Conservation (phyloP, 1,139 yeast species). For the Zygotorulaspora mrakii region DNA sequence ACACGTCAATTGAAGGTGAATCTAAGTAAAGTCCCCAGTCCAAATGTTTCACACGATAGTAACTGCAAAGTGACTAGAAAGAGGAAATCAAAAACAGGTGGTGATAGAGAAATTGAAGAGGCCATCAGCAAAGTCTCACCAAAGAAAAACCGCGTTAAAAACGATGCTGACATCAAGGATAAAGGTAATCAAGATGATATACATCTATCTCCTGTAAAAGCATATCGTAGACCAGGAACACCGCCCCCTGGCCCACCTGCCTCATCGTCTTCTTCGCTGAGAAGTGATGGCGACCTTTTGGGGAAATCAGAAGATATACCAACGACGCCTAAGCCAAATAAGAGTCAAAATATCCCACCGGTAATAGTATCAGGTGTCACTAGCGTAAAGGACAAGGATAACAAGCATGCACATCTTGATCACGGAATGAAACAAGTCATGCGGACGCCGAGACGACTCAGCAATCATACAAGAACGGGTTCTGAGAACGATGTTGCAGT, state of each 20-base stretch:
- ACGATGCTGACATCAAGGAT: background rate
- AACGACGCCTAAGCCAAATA: constrained; percentile 12
- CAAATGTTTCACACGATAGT: constrained; percentile 11
- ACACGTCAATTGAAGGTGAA: constrained; percentile 35
- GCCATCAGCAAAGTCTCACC: constrained; percentile 16
- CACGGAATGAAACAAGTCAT: background rate
- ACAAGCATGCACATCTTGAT: background rate
- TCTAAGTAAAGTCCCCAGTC: constrained; percentile 30
- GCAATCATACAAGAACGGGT: constrained; percentile 5
- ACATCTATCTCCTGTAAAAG: constrained; percentile 9
- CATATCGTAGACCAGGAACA: constrained; percentile 7
- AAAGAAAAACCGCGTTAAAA: constrained; percentile 7
- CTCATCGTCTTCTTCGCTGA: constrained; percentile 11
- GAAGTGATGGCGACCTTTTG: constrained; percentile 5
- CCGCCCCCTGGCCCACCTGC: constrained; percentile 17
- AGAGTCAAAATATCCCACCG: constrained; percentile 7
- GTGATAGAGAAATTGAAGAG: constrained; percentile 12
- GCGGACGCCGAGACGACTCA: constrained; percentile 15
- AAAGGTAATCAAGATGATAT: background rate
- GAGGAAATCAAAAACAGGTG: constrained; percentile 9
- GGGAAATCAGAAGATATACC: constrained; percentile 8
- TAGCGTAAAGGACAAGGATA: background rate
- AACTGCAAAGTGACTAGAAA: constrained; percentile 10
- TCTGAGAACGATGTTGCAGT: constrained; percentile 32
- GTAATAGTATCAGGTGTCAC: constrained; percentile 6